Conservation (phyloP, 768 basidiomycete species). For the Mycena leptocephala region DNA sequence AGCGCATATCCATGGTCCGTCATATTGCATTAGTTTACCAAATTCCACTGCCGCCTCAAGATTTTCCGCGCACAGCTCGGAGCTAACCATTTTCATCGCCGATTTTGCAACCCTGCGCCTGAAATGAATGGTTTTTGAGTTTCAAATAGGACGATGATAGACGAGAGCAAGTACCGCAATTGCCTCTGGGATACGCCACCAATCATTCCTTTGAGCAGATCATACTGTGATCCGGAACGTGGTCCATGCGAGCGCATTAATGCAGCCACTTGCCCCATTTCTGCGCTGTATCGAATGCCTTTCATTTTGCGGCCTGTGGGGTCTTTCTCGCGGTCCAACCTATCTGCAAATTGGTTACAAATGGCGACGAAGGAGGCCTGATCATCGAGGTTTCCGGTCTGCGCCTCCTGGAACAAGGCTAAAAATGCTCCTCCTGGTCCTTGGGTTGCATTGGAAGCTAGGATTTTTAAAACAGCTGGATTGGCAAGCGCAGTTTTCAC, state of each 20-base stretch:
- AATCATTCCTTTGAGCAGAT: background rate
- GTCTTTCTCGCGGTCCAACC: background rate
- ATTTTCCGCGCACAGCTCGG: too few species aligned
- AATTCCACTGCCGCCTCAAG: too few species aligned
- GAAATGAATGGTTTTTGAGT: background rate
- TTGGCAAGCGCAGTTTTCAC: background rate
- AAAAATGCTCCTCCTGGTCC: background rate
- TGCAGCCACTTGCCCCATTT: background rate
- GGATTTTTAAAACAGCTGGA: background rate
- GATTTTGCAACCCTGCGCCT: background rate
- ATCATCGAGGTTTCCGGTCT: background rate
- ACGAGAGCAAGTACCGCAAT: background rate
- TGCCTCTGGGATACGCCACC: conserved; percentile 6
- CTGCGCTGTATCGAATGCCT: background rate
- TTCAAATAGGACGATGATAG: background rate
- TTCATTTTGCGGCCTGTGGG: background rate
- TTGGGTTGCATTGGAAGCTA: conserved; percentile 2
- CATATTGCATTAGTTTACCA: too few species aligned
- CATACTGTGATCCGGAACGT: conserved; percentile 7
- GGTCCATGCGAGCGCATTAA: conserved; percentile 19
- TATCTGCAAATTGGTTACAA: background rate
- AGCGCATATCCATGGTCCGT: too few species aligned
- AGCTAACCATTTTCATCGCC: too few species aligned
- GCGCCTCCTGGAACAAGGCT: background rate
- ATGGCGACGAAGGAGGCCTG: background rate